These are phyloP conservation scores for Trypanosoma rangeli DNA, from an alignment of 208 protist species.

Conservation along the genomic window DNA sequence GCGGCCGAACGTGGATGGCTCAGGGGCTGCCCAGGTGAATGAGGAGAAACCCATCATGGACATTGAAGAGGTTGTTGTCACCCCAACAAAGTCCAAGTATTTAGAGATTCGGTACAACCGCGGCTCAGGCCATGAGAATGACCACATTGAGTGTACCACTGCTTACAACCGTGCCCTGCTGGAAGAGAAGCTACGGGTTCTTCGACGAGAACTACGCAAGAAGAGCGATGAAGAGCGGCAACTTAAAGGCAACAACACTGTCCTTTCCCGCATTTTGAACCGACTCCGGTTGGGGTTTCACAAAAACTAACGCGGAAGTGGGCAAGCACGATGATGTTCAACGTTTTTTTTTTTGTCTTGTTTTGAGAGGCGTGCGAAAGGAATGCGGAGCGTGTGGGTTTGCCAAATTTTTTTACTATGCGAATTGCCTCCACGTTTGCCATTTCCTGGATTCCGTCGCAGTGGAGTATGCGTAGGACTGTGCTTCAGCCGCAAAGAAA, in stretches of 20 bases:
- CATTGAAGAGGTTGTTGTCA: slow-evolving; percentile 67
- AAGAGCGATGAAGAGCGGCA: slow-evolving; percentile 47
- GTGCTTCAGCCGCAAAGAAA: too few relatives aligned
- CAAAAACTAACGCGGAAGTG: slow-evolving; percentile 1
- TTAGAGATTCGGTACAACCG: slow-evolving; percentile 79
- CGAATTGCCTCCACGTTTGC: too few relatives aligned
- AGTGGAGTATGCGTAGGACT: too few relatives aligned
- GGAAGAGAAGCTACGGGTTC: slow-evolving; percentile 82
- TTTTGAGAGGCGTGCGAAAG: not conserved
- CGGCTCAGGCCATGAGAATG: slow-evolving; percentile 64
- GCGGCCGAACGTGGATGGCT: slow-evolving; percentile 44
- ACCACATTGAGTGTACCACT: slow-evolving; percentile 85
- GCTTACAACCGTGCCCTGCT: slow-evolving; percentile 79
- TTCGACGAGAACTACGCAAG: slow-evolving; percentile 75
- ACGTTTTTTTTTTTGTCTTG: not conserved
- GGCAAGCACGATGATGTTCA: not conserved
- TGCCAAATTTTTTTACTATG: too few relatives aligned
- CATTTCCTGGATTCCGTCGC: too few relatives aligned
- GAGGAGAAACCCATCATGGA: slow-evolving; percentile 74
- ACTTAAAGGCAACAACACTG: slow-evolving; percentile 16
- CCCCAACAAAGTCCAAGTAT: slow-evolving; percentile 76
- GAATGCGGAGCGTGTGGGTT: too few relatives aligned
- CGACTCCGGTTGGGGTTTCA: slow-evolving; percentile 17
- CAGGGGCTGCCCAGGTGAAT: slow-evolving; percentile 42
- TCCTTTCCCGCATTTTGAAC: slow-evolving; percentile 17